Conservation (phyloP, 139 green algal species). For the Trebouxia sp. region DNA sequence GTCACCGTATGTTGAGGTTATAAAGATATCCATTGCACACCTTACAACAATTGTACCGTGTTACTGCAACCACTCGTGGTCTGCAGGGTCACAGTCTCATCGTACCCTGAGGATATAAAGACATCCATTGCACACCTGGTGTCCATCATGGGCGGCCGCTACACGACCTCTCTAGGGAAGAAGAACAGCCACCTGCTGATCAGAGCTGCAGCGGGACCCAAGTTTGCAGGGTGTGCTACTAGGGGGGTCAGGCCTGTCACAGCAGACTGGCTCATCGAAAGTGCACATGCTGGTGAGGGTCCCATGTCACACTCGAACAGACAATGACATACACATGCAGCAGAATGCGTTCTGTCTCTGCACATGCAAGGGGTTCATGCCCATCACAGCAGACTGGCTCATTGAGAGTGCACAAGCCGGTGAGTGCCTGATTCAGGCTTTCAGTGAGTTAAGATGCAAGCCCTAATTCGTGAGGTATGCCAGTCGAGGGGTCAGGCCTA, state of each 20-base stretch:
- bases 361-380: slow-evolving; percentile 32
- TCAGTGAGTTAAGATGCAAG: no score
- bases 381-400: slow-evolving; percentile 52
- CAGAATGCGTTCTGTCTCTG: no score
- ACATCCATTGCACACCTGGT: slow-evolving; percentile 38
- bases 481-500: slow-evolving; percentile 40
- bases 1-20: background rate
- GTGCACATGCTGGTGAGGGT: background rate
- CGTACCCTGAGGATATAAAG: slow-evolving; percentile 29
- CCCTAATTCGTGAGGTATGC: slow-evolving; percentile 35
- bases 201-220: slow-evolving; percentile 28
- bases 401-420: slow-evolving; percentile 36
- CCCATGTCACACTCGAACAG: no score
- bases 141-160: slow-evolving; percentile 38
- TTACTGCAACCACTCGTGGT: background rate
- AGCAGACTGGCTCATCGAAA: slow-evolving; percentile 54
- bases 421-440: background rate
- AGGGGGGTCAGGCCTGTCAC: slow-evolving; percentile 52
- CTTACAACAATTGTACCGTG: background rate
- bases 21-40: background rate
- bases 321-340: no score
- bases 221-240: slow-evolving; percentile 27
- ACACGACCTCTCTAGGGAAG: slow-evolving; percentile 38
- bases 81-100: slow-evolving; percentile 34
- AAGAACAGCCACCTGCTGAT: slow-evolving; percentile 57